Base-by-base conservation (phyloP, 306 rosid genomes). In the Quillaja saponaria region DNA sequence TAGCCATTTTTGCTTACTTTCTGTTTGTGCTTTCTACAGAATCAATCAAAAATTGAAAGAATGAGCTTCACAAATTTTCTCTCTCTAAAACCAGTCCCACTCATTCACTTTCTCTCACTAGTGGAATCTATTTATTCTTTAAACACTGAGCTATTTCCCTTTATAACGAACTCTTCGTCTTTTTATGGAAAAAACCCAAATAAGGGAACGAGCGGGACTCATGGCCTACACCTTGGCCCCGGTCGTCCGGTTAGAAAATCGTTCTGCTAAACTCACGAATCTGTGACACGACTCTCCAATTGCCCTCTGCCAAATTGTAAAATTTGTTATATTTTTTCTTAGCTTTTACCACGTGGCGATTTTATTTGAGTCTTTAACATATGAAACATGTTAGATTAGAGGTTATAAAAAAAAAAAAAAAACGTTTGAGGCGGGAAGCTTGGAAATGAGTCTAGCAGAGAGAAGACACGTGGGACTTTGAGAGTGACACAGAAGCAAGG, bases 1-100 rank as follows among this genome's bases (percentile, higher is more conserved):
- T 34, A 3, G 50, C 67, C 88, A 78, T 81, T 42, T 61, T 51
- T 10, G 3, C 31, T 18, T 14, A 4, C 20, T n/a, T 6, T 68
- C 0, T 21, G 13, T 5, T 1, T 1, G 46, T 49, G 25, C 20
- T 14, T 18, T 37, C 4, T 28, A 19, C n/a, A n/a, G 16, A 5
- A 31, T 9, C 42, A 47, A n/a, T n/a, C 16, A 44, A 44, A 15
- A 10, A 19, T 13, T 28, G 46, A 46, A 2, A 46, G 9, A n/a
- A 10, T 37, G 40, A 37, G 40, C 10, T 37, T 37, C 7, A 39
- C 2, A 8, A 8, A 39, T 2, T 39, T 39, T 39, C 44, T 39
- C 13, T 8, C 44, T 39, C 13, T 39, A 12, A 39, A 39, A 12
- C 44, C 10, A 39, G 2, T 39, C 2, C 2, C 44, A 39, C 44